Base-by-base conservation (phyloP, 2,329 filamentous ascomycete genomes). In the Rutstroemia sp. region DNA sequence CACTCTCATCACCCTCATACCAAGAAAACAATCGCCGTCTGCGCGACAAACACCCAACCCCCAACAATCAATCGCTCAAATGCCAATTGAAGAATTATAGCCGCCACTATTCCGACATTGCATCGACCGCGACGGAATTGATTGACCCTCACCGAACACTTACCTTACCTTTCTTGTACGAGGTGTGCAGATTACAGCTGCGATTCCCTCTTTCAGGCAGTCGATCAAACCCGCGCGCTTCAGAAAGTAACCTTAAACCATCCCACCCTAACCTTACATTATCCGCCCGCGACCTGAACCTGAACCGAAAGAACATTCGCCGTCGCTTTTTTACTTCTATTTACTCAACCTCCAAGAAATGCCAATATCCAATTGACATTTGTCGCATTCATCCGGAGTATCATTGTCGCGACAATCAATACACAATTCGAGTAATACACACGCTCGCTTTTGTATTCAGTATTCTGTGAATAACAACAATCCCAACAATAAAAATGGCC, bases 181-280 rank as follows among this genome's bases (percentile, higher is more conserved):
- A 23, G 23, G 23, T 23, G 23, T 23, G 23, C 9, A 30, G 27
- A 30, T 10, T 12, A 10, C 27, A 10, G 10, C 27, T 3, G 34
- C 38, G 12, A 42, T 3, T 42, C 10, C 17, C 16, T 39, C n/a
- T 37, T n/a, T 19, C 7, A 19, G 16, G n/a, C n/a, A 30, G 51
- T 37, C 25, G 51, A 53, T 53, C 51, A 53, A 47, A 53, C 51
- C 27, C 42, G 16, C 42, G 51, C 51, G 51, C 51, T 53, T 53
- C 41, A 39, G 21, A 27, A 30, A 30, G 23, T 23, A 23, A 23
- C 23, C 23, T 23, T 23, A 4, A 23, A 23, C 23, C 5, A 23
- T 23, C 23, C 23, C 23, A 23, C 23, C 23, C 23, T 23, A 23
- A 23, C 23, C 23, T 3, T 23, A 23, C 23, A 30, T 2, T 30